Base-by-base conservation (phyloP, 345 rosid species). In the Physaria fendleri region DNA sequence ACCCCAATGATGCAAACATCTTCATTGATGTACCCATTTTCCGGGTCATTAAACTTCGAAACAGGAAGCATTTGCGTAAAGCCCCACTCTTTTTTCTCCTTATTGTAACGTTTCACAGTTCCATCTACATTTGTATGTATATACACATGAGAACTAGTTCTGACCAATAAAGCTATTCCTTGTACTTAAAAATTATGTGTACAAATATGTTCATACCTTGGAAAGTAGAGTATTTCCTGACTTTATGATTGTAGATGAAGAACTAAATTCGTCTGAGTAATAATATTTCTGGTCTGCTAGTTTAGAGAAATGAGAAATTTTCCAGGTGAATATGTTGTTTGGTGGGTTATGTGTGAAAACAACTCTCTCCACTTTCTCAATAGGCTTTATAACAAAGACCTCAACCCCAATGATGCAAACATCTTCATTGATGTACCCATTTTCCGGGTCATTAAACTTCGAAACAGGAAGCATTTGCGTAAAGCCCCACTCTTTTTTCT, bases 401-500 rank as follows among this genome's bases (percentile, higher is more conserved):
- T 54, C 45, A 0, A 54, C 45, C n/a, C 45, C 59, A 22, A 54
- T 5, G 8, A 23, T 54, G 23, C 59, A 54, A 37, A 5, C 32
- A 54, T 54, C 59, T 14, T 4, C 59, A 55, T 55, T 9, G 33
- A 3, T 32, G 14, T 42, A 58, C 18, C 63, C 63, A 18, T 42
- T 30, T 7, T 29, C 20, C 3, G 29, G 14, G n/a, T 58, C 50
- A 9, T 18, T 58, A 18, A 58, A 28, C 39, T 42, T 58, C 20
- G 29, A 42, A 58, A 29, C 18, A 58, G 40, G 29, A 30, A 58
- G n/a, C 63, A 58, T 17, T 58, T 42, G 27, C 0, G 21, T 40
- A 43, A 58, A 8, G 20, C 63, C 63, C 3, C 63, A 57, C 28
- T 57, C 63, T 28, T 57, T 57, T n/a, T 57, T 29, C 12, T 21